phyloP scores from a whole-genome alignment of 768 basidiomycete species.

The Pholiota molesta region DNA sequence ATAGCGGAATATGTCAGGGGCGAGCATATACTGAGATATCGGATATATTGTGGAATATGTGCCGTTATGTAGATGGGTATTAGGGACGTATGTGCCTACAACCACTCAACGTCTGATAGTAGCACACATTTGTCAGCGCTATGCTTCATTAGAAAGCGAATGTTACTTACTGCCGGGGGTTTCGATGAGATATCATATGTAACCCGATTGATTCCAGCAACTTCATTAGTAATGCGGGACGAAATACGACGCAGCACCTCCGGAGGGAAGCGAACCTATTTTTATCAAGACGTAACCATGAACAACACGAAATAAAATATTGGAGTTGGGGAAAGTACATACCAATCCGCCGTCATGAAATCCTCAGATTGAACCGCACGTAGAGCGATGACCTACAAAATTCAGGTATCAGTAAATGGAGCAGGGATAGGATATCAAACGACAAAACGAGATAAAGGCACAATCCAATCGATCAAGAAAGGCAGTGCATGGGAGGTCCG shows the following conservation, averaged over 20 bases:
- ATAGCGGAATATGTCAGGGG: background rate
- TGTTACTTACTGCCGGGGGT: constrained; percentile 79
- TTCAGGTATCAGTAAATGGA: constrained; percentile 9
- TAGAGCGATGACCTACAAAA: constrained; percentile 79
- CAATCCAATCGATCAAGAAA: background rate
- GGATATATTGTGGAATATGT: background rate
- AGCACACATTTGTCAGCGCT: constrained; percentile 11
- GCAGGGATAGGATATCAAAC: too few species aligned
- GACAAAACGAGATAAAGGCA: background rate
- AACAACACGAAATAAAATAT: background rate
- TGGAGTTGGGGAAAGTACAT: constrained; percentile 26
- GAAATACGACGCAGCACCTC: constrained; percentile 90
- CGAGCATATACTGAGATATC: background rate
- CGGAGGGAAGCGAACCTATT: constrained; percentile 92
- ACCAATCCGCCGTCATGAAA: constrained; percentile 99
- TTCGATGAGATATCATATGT: constrained; percentile 97
- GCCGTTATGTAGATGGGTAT: background rate
- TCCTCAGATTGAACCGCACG: constrained; percentile 98
- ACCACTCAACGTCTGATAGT: constrained; percentile 52
- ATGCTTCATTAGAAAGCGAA: constrained; percentile 8
- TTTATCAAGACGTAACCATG: constrained; percentile 12
- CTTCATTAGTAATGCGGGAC: constrained; percentile 97
- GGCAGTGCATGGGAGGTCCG: constrained; percentile 18
- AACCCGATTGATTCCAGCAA: constrained; percentile 93
- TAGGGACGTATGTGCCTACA: constrained; percentile 25